Evolutionary conservation across 148 eudicot species (phyloP).

Genomic region (Camellia japonica): DNA sequence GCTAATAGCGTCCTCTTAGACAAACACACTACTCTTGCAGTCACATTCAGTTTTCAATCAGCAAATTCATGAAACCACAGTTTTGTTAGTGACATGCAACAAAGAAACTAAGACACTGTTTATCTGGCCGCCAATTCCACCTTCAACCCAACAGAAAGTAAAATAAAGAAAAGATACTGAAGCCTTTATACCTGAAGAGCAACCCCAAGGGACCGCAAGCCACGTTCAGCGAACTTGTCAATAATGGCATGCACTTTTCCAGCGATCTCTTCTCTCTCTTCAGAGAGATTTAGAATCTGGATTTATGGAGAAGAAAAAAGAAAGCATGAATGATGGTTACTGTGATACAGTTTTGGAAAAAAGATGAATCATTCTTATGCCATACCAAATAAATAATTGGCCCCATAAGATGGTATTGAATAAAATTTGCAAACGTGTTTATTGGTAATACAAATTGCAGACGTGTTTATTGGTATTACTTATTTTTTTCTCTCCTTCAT

Average conservation of each 20-base stretch:
- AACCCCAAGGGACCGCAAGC: constrained; percentile 73
- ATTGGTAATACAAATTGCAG: background rate
- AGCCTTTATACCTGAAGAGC: constrained; percentile 49
- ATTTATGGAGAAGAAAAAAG: constrained; percentile 2
- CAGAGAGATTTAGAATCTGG: constrained; percentile 62
- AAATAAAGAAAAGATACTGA: constrained; percentile 1
- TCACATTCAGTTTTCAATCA: background rate
- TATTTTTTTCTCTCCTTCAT: background rate
- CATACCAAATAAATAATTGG: background rate
- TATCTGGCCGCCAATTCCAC: constrained; percentile 5
- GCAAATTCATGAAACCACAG: background rate
- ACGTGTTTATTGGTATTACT: background rate
- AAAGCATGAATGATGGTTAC: background rate
- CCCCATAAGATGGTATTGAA: background rate
- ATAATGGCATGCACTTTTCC: constrained; percentile 53
- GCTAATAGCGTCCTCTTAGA: background rate
- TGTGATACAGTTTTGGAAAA: background rate
- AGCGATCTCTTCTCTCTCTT: constrained; percentile 54
- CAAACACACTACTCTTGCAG: background rate
- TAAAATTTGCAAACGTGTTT: background rate
- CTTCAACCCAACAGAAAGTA: background rate
- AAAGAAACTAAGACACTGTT: background rate
- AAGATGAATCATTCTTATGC: background rate
- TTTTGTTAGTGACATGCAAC: background rate
- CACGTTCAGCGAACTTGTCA: constrained; percentile 73